Evolutionary conservation across 139 green algal species (phyloP), one percentile per base, ranked within the genome.

Genomic region (Haematococcus sp.): DNA sequence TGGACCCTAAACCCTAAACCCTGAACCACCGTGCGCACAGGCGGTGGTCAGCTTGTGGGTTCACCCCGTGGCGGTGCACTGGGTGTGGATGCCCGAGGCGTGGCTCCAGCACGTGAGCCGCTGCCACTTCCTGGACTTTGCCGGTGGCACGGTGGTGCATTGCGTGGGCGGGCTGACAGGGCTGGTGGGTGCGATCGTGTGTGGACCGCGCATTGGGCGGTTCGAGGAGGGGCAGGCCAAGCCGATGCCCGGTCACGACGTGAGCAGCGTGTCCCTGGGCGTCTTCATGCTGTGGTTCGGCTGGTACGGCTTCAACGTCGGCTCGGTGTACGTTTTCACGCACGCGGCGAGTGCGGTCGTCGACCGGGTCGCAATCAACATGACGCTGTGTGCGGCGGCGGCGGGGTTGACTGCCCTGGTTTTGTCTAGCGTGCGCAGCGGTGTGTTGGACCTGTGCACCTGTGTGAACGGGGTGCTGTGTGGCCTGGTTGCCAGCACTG

Each of bases 251-350:
- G 82, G 82, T 3, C 82, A 87, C 46, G 82, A 87, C 69, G 77
- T 84, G 71, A 73, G 75, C 19, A 80, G 72, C 2, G 77, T 80
- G 1, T 73, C 75, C 28, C 68, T 87, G 0, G 82, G 82, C 27
- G 84, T 78, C 1, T 72, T 87, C 32, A 79, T 83, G 54, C 75
- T 87, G 17, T 87, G 82, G 82, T 84, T 71, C 20, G 35, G 35
- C 32, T 71, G 70, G 71, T 82, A 80, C 63, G 81, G 81, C 5
- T 87, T 87, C 77, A 87, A 87, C 70, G 81, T 67, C 68, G 81
- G 81, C 66, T 80, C 74, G 33, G 55, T 76, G 30, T 87, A 87
- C 71, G 40, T 84, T 32, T 83, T 84, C 25, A 59, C 58, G 7
- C 28, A 54, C 1, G 35, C 63, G 20, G 63, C 54, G 16, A 55